These are phyloP conservation scores for Trichoderma asperellum DNA, from an alignment of 2,329 filamentous ascomycete genomes.

Conservation along the genomic window DNA sequence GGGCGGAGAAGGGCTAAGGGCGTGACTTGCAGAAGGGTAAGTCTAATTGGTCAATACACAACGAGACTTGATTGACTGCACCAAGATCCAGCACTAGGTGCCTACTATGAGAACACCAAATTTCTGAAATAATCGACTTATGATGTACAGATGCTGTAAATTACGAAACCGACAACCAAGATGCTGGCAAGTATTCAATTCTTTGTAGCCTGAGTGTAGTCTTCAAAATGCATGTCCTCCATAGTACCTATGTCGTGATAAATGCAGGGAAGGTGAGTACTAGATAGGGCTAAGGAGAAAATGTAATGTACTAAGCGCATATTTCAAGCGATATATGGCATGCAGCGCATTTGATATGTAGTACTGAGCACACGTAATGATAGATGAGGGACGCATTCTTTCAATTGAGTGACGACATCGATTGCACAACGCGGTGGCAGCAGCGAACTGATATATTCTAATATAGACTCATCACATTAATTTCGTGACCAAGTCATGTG, in stretches of 20 bases:
- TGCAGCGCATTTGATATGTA: neutral
- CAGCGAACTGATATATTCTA: neutral
- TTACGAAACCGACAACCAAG: no score
- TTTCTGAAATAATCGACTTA: neutral
- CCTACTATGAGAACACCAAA: neutral
- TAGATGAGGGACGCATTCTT: neutral
- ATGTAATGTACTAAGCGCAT: neutral
- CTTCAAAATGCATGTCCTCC: neutral
- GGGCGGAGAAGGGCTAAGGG: constrained; percentile 9
- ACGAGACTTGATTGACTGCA: constrained; percentile 2
- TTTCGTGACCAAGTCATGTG: constrained; percentile 1
- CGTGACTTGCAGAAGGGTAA: constrained; percentile 5
- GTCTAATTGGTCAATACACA: neutral
- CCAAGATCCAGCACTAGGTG: neutral
- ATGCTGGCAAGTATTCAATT: neutral
- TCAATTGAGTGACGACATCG: neutral
- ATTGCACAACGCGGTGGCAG: neutral
- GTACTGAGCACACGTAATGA: neutral
- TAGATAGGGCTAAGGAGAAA: neutral
- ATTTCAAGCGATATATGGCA: neutral
- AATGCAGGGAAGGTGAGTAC: neutral
- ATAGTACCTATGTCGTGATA: neutral
- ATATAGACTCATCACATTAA: neutral
- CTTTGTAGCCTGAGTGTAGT: neutral
- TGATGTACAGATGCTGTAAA: neutral